Conservation (phyloP, 345 rosid species). For the Lepidium didymum region DNA sequence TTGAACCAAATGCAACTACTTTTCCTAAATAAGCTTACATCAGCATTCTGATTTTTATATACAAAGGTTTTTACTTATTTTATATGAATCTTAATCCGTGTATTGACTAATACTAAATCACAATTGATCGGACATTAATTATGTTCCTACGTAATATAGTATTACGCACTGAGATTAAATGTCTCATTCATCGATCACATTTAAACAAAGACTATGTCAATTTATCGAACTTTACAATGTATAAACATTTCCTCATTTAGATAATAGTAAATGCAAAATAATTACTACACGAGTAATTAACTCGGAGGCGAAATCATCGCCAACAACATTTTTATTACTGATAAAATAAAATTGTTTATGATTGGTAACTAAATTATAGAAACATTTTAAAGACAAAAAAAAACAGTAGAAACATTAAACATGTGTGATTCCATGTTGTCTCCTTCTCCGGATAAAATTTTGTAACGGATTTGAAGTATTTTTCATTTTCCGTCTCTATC, state of each 20-base stretch:
- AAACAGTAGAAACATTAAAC: not conserved
- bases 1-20: not conserved
- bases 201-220: too few species aligned
- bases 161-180: too few species aligned
- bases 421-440: constrained; percentile 5
- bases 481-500: not conserved
- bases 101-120: too few species aligned
- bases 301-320: too few species aligned
- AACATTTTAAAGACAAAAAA: not conserved
- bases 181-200: too few species aligned
- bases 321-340: too few species aligned
- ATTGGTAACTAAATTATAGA: not conserved
- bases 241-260: too few species aligned
- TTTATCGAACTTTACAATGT: too few species aligned
- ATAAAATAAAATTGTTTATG: too few species aligned
- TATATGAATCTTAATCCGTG: not conserved
- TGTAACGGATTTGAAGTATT: not conserved
- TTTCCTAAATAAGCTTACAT: not conserved
- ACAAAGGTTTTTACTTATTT: not conserved
- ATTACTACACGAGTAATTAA: not conserved
- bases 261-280: too few species aligned
- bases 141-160: too few species aligned
- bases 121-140: too few species aligned
- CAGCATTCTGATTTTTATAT: not conserved
- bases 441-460: not conserved